phyloP scores from a whole-genome alignment of 2,329 filamentous ascomycete genomes.

The Fusarium acutatum region DNA sequence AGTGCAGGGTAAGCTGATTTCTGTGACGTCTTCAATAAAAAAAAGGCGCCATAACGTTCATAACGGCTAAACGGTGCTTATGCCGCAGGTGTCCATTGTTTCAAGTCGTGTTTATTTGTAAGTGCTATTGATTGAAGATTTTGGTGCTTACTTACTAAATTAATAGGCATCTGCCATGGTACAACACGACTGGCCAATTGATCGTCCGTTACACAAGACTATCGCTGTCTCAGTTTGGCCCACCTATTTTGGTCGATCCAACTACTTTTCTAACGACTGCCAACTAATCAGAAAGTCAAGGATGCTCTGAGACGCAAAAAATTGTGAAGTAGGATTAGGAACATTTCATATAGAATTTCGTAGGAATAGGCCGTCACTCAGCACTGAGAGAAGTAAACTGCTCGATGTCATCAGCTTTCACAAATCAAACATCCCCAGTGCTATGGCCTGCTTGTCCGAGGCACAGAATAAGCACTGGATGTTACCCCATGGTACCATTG shows the following conservation, averaged over 20 bases:
- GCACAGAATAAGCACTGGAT: background rate
- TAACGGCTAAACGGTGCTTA: background rate
- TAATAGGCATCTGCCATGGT: background rate
- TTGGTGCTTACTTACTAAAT: background rate
- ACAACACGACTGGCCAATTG: too few species aligned
- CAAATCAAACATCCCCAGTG: constrained; percentile 16
- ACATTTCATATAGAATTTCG: background rate
- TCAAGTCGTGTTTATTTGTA: too few species aligned
- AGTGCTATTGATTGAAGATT: background rate
- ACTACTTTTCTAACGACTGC: background rate
- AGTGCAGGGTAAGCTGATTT: constrained; percentile 17
- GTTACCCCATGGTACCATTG: background rate
- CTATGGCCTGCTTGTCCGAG: background rate
- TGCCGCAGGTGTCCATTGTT: background rate
- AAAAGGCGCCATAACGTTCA: background rate
- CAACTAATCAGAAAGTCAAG: background rate
- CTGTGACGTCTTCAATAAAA: background rate
- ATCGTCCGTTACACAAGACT: background rate
- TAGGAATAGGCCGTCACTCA: background rate
- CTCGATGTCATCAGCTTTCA: background rate
- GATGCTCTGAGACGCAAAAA: background rate
- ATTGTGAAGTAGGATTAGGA: background rate
- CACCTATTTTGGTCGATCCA: background rate
- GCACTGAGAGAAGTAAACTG: background rate
- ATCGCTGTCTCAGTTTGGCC: background rate